Base-by-base conservation (phyloP, 306 rosid genomes). In the Acacia melanoxylon region DNA sequence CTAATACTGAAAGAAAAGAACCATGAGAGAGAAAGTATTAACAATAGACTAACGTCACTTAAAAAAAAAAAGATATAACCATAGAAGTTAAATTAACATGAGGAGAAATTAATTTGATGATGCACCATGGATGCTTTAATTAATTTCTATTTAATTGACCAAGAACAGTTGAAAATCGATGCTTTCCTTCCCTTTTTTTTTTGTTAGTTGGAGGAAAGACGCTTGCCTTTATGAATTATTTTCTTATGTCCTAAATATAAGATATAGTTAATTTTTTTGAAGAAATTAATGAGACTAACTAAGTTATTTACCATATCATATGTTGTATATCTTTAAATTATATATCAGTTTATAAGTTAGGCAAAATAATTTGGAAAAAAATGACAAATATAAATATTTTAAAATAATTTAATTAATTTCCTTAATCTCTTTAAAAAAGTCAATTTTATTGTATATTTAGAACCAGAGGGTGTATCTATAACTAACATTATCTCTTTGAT, bases 81-180 rank as follows among this genome's bases (percentile, higher is more conserved):
- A 4, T 24, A 59, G 6, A n/a, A 59, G 33, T 22, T 24, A 59
- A 11, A 61, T 54, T 20, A 54, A 22, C 29, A 56, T 8, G 63
- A 20, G 63, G 29, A 56, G 29, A 56, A 56, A n/a, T 3, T n/a
- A 11, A 70, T 42, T 44, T 42, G 75, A 22, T 70, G 35, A 22
- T 42, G 75, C 19, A 22, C 58, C 19, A 31, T 31, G 81, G 67
- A 68, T 42, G 81, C 13, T 25, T 31, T 42, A 24, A 67, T 31
- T 42, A 24, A 67, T 75, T 84, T 59, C 51, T 25, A 68, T 40
- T 41, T 69, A 17, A 2, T 75, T 75, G 84, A 84, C 81, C 16
- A 14, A 22, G 58, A 45, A 69, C 16, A 20, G 74, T 19, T 19
- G 69, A 83, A 80, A 59, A 48, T 35, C 0, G 20, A 59, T 68